Evolutionary conservation across 176 grass and related monocot species (phyloP).

Genomic region (Puya raimondii): DNA sequence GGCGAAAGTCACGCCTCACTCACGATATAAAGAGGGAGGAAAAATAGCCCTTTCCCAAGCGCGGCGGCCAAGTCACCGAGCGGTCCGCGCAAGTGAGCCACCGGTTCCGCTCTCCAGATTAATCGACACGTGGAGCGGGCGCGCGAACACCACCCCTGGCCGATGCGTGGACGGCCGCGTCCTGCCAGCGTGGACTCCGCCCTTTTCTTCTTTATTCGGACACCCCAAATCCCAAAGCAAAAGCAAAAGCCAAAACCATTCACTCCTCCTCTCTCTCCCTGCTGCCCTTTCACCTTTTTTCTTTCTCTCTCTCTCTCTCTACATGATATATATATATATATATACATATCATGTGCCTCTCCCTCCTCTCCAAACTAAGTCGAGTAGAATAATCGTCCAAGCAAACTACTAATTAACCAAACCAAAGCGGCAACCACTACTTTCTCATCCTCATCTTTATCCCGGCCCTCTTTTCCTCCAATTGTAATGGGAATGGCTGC

Average conservation of each 20-base stretch:
- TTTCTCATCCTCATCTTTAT: background rate
- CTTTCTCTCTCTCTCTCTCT: background rate
- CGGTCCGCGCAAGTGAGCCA: no score
- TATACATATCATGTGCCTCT: background rate
- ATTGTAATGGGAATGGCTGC: slow-evolving; percentile 19
- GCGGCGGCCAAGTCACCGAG: no score
- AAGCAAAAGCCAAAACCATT: background rate
- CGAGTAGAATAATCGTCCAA: background rate
- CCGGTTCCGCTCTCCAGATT: no score
- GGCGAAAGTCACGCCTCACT: no score
- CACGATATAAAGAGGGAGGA: no score
- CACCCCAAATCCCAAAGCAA: slow-evolving; percentile 2
- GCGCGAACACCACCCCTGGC: background rate
- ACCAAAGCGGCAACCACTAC: background rate
- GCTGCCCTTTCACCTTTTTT: no score
- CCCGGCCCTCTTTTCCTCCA: background rate
- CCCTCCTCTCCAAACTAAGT: no score
- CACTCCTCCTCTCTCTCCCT: slow-evolving; percentile 20
- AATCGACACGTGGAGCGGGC: background rate
- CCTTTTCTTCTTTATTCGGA: slow-evolving; percentile 20
- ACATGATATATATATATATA: slow-evolving; percentile 13
- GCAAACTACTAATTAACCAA: background rate
- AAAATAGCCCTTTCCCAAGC: no score
- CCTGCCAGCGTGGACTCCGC: slow-evolving; percentile 17
- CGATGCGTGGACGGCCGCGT: slow-evolving; percentile 7